These are phyloP conservation scores for Mycena crocata DNA, from an alignment of 768 basidiomycete species.

Conservation along the genomic window DNA sequence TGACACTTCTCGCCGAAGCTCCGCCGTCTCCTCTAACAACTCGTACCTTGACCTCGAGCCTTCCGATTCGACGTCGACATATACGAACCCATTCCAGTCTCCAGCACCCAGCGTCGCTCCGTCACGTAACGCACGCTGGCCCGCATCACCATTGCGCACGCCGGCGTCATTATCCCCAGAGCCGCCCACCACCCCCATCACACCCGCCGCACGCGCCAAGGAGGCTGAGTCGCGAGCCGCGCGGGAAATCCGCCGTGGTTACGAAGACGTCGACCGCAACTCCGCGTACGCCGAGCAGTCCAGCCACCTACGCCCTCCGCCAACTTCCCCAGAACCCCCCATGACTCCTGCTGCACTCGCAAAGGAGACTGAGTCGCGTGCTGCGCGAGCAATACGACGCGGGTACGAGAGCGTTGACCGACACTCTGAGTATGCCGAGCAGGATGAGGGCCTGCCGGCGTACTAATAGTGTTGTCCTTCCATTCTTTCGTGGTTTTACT, in stretches of 20 bases:
- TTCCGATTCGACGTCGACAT: background rate
- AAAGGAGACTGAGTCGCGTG: slow-evolving; percentile 27
- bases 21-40: slow-evolving; percentile 17
- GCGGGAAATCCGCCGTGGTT: slow-evolving; percentile 18
- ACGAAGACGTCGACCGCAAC: slow-evolving; percentile 17
- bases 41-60: slow-evolving; percentile 22
- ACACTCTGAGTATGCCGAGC: slow-evolving; percentile 30
- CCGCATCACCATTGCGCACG: slow-evolving; percentile 1
- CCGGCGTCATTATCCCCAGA: background rate
- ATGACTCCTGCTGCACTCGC: slow-evolving; percentile 24
- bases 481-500: background rate
- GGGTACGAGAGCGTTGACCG: slow-evolving; percentile 31
- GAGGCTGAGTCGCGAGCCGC: slow-evolving; percentile 28
- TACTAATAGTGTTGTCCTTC: slow-evolving; percentile 11
- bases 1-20: slow-evolving; percentile 14
- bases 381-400: slow-evolving; percentile 25
- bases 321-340: slow-evolving; percentile 8
- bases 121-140: slow-evolving; percentile 1
- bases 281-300: slow-evolving; percentile 15
- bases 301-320: background rate
- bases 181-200: background rate
- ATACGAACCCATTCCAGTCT: slow-evolving; percentile 25
- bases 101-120: slow-evolving; percentile 9
- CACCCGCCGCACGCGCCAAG: no score
- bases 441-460: slow-evolving; percentile 28